Evolutionary conservation across 371 early-diverging fungal genomes (phyloP).

Genomic region (Umbelopsis sp.): DNA sequence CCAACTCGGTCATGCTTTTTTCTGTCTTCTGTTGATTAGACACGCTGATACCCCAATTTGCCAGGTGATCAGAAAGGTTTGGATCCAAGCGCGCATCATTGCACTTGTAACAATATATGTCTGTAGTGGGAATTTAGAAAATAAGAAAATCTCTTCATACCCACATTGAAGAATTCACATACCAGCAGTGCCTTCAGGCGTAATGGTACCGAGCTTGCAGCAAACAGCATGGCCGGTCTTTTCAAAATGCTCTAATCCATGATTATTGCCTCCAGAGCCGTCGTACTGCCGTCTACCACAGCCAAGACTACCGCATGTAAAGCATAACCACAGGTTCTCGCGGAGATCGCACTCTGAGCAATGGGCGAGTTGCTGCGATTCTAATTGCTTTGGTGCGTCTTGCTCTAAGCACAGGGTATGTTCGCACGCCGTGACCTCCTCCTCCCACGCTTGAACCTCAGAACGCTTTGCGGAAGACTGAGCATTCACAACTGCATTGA

Average conservation of each 20-base stretch:
- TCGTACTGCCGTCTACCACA: constrained; percentile 94
- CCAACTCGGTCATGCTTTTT: constrained; percentile 91
- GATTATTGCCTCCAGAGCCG: constrained; percentile 99
- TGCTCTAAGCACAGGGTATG: constrained; percentile 81
- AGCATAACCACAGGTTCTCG: constrained; percentile 83
- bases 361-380: constrained; percentile 66
- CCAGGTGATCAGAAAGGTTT: constrained; percentile 76
- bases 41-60: constrained; percentile 89
- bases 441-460: constrained; percentile 93
- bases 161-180: neutral
- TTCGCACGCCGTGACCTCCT: constrained; percentile 79
- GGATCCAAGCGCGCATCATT: constrained; percentile 86
- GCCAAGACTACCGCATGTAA: constrained; percentile 77
- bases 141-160: no score
- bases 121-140: constrained; percentile 37
- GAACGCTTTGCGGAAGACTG: constrained; percentile 83
- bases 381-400: constrained; percentile 49
- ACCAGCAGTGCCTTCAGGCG: constrained; percentile 96
- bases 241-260: constrained; percentile 90
- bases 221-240: constrained; percentile 83
- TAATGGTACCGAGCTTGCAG: constrained; percentile 95
- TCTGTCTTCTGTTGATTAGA: constrained; percentile 86
- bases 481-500: constrained; percentile 73
- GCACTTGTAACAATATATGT: constrained; percentile 93
- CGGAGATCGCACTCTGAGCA: constrained; percentile 89